A percentile compares a stretch with the other conserved stretches of the same genome.
Conservation (phyloP, 345 rosid genomes). For the Capsella bursapastoris region DNA sequence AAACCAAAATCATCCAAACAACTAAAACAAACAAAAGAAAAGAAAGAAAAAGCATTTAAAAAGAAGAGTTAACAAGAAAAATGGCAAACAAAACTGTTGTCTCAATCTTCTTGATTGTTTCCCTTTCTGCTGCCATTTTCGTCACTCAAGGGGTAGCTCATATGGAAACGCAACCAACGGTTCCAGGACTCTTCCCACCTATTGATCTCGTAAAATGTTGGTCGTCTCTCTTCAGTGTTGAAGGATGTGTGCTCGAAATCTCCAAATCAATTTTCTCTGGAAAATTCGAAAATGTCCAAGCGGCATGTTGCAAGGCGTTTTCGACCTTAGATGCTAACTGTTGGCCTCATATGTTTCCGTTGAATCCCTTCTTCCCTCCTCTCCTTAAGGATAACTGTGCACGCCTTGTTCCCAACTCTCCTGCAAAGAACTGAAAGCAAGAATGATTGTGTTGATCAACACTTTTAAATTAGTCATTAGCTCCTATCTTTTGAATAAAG, state of each 20-base stretch:
- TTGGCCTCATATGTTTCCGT: conserved; percentile 35
- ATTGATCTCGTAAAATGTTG: conserved; percentile 32
- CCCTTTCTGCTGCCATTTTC: not conserved
- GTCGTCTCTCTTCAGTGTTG: conserved; percentile 29
- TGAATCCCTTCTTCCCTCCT: conserved; percentile 23
- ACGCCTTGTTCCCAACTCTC: not conserved
- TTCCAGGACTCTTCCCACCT: conserved; percentile 14
- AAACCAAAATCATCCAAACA: conserved; percentile 1
- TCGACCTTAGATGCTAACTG: conserved; percentile 2
- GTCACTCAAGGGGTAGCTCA: conserved; percentile 19
- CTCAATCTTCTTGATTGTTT: conserved; percentile 1
- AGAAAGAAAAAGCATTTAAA: not conserved
- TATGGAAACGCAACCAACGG: not conserved
- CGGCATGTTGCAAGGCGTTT: conserved; percentile 25
- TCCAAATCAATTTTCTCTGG: conserved; percentile 25
- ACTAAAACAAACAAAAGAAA: not conserved
- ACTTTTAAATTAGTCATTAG: not conserved
- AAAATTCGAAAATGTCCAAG: not conserved
- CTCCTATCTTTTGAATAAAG: not conserved
- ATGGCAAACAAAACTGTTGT: not conserved
- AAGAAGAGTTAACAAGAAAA: not conserved
- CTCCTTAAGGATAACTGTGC: conserved; percentile 24
- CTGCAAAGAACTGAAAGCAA: not conserved
- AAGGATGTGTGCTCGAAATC: conserved; percentile 35
- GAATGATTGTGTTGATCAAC: not conserved